These are phyloP conservation scores for Aspergillus cejpii DNA, from an alignment of 2,329 filamentous ascomycete species.

Conservation along the genomic window DNA sequence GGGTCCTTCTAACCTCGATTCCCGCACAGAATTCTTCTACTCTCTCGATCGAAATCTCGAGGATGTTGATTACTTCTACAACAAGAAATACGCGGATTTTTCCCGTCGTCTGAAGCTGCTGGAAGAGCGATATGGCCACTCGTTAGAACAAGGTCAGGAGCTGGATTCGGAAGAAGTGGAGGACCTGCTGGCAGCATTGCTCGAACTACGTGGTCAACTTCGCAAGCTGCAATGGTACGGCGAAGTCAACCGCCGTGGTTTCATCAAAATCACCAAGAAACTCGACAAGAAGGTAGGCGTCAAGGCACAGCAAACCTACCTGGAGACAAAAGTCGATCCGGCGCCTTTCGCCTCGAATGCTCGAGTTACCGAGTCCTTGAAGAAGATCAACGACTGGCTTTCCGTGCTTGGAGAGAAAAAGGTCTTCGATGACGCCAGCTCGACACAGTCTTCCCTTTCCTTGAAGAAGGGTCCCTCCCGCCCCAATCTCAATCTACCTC, in stretches of 20 bases:
- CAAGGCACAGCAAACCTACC: constrained; percentile 73
- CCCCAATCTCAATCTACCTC: constrained; percentile 66
- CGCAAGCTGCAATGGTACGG: constrained; percentile 96
- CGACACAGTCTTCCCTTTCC: constrained; percentile 61
- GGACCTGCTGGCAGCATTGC: constrained; percentile 80
- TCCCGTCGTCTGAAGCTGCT: constrained; percentile 77
- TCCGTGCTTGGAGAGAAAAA: constrained; percentile 73
- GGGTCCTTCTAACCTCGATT: constrained; percentile 17
- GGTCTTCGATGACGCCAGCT: constrained; percentile 65
- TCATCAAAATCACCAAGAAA: constrained; percentile 98
- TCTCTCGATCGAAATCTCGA: constrained; percentile 94
- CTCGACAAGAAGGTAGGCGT: constrained; percentile 86
- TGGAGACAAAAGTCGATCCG: constrained; percentile 84
- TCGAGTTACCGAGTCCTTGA: constrained; percentile 53
- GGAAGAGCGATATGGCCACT: constrained; percentile 77
- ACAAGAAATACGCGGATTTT: constrained; percentile 84
- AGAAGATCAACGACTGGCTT: constrained; percentile 82
- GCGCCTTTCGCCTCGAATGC: constrained; percentile 76
- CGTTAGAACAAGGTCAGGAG: constrained; percentile 60
- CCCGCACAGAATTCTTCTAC: constrained; percentile 79
- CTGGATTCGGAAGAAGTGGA: constrained; percentile 85
- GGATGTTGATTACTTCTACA: constrained; percentile 94
- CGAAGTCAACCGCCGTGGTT: constrained; percentile 89
- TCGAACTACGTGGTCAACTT: constrained; percentile 80
- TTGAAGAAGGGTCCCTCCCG: constrained; percentile 70